Base-by-base conservation (phyloP, 768 basidiomycete genomes). In the Tylopilus rubrobrunneus region DNA sequence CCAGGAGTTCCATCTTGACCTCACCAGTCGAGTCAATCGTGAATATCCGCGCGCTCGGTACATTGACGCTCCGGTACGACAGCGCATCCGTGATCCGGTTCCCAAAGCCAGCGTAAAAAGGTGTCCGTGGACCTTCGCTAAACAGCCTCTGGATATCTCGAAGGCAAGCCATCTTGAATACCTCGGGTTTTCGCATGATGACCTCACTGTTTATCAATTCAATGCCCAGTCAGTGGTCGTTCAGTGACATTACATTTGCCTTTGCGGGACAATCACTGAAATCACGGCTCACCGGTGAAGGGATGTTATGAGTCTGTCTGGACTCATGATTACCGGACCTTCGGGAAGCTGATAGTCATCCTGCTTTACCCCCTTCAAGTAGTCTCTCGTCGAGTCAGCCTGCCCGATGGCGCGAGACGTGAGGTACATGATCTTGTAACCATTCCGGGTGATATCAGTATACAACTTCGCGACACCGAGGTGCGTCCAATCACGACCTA, bases 91-190 rank as follows among this genome's bases (percentile, higher is more conserved):
- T 98, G 62, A 98, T 98, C 33, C 96, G 83, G 66, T 99, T 99
- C 7, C 97, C 97, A 67, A 99, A 99, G 2, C 97, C 97, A 37
- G 93, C 92, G 66, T 95, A 98, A 74, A 98, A 99, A 0, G 94
- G 88, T 58, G 82, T 87, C 58, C 80, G 77, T 31, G 76, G 72
- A 28, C 76, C 76, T 36, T 85, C 82, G 6, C 89, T 89, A 65
- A 98, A 99, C 7, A 98, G 70, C 21, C 93, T 78, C 59, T 91
- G 91, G 50, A 98, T 96, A 72, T 98, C 97, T 41, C 94, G 81
- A 54, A 98, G 73, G 73, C 95, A 98, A 2, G 96, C 94, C 97
- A 99, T 99, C 75, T 99, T 99, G 81, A 99, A 99, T n/a, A 98
- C 82, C 66, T 99, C 97, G 0, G 97, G 97, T 70, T 98, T 98